Evolutionary conservation across 2,329 filamentous ascomycete species (phyloP).

Genomic region (Colletotrichum destructivum): DNA sequence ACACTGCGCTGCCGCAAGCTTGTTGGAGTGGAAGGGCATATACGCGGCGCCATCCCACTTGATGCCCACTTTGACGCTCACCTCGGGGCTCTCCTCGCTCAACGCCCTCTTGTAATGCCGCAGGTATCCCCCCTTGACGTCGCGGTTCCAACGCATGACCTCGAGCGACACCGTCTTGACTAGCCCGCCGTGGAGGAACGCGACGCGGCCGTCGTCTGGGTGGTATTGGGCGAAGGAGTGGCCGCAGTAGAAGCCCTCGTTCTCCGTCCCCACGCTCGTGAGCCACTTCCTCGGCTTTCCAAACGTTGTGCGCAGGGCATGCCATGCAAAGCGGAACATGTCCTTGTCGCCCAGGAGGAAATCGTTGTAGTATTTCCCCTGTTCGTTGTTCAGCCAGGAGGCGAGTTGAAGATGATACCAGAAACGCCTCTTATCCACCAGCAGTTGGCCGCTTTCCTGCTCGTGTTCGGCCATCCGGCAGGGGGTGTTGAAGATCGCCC

Average conservation of each 20-base stretch:
- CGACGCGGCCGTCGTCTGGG: slow-evolving; percentile 31
- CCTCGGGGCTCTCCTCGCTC: slow-evolving; percentile 25
- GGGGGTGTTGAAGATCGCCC: slow-evolving; percentile 32
- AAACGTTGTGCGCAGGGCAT: slow-evolving; percentile 20
- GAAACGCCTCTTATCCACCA: slow-evolving; percentile 34
- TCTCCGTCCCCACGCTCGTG: slow-evolving; percentile 30
- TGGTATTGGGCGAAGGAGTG: slow-evolving; percentile 37
- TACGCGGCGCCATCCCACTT: slow-evolving; percentile 32
- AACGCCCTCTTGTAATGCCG: slow-evolving; percentile 28
- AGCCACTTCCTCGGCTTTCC: slow-evolving; percentile 32
- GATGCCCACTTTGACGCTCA: slow-evolving; percentile 30
- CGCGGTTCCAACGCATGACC: slow-evolving; percentile 31
- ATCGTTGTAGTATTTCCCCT: slow-evolving; percentile 30
- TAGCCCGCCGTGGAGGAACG: slow-evolving; percentile 30
- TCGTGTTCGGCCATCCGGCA: slow-evolving; percentile 36
- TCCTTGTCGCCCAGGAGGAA: slow-evolving; percentile 34
- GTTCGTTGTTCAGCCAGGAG: slow-evolving; percentile 35
- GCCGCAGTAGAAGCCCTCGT: slow-evolving; percentile 33
- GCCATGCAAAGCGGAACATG: slow-evolving; percentile 39
- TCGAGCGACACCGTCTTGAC: slow-evolving; percentile 31
- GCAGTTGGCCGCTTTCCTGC: slow-evolving; percentile 27
- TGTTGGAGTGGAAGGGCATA: slow-evolving; percentile 16
- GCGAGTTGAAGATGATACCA: slow-evolving; percentile 38
- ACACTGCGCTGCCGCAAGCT: slow-evolving; percentile 25
- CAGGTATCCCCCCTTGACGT: slow-evolving; percentile 25